A percentile compares a stretch with the other conserved stretches of the same genome.
phyloP scores from a whole-genome alignment of 176 grass and related monocot species.

The Bolboschoenus planiculmis region DNA sequence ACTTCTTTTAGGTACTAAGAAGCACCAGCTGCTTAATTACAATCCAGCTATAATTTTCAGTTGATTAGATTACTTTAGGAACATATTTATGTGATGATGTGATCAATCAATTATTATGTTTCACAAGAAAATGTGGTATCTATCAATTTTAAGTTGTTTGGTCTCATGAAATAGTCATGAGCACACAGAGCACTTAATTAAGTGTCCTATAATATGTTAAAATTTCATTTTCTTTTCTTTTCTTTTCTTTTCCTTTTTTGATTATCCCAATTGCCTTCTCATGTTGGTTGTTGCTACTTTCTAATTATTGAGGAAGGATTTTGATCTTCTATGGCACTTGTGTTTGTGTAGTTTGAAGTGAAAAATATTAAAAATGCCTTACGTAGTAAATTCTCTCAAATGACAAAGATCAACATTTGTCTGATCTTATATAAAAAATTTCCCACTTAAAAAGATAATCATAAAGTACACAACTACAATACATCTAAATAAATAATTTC shows the following conservation, averaged over 20 bases:
- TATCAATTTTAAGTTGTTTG: neutral
- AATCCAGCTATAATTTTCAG: neutral
- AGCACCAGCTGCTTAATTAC: neutral
- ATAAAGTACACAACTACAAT: neutral
- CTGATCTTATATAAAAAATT: neutral
- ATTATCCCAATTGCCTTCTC: neutral
- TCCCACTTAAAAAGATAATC: neutral
- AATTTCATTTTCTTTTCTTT: neutral
- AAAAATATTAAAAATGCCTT: neutral
- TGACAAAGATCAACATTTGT: neutral
- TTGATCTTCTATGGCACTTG: neutral
- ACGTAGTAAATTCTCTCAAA: neutral
- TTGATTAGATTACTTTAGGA: neutral
- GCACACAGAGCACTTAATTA: neutral
- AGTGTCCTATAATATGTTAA: neutral
- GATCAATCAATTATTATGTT: slow-evolving; percentile 3
- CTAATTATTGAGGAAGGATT: neutral
- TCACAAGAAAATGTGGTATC: neutral
- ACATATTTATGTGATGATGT: neutral
- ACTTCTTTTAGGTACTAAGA: slow-evolving; percentile 1
- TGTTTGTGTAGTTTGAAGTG: neutral
- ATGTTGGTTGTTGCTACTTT: neutral
- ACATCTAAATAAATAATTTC: neutral
- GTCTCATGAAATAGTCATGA: neutral
- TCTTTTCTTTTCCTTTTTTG: neutral